These are phyloP conservation scores for Kondoa malvinella DNA, from an alignment of 768 basidiomycete genomes.

Conservation along the genomic window DNA sequence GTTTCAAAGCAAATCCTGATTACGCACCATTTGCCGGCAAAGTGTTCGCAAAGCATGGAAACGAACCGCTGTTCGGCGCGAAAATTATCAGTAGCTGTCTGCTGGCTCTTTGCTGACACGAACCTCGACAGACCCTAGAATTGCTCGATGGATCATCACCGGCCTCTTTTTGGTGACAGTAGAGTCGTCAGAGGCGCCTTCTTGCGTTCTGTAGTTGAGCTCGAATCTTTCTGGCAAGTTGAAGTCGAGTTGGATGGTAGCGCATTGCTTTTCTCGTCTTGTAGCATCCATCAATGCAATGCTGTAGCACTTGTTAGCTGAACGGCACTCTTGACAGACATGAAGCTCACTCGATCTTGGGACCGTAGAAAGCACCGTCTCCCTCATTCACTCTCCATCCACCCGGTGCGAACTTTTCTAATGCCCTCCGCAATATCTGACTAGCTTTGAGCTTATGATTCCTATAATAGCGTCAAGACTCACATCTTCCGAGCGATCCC, in stretches of 20 bases:
- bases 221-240: conserved; percentile 94
- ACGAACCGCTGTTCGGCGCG: conserved; percentile 48
- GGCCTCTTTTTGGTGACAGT: conserved; percentile 45
- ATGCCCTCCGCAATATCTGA: conserved; percentile 65
- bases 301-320: conserved; percentile 39
- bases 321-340: too few relatives aligned
- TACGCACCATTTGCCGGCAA: conserved; percentile 84
- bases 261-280: conserved; percentile 86
- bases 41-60: conserved; percentile 91
- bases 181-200: conserved; percentile 36
- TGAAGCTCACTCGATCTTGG: conserved; percentile 43
- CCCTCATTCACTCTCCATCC: conserved; percentile 87
- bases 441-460: background rate
- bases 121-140: conserved; percentile 68
- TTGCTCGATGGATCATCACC: conserved; percentile 96
- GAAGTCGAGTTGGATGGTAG: conserved; percentile 97
- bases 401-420: conserved; percentile 71
- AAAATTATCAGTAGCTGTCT: too few relatives aligned
- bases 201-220: conserved; percentile 63
- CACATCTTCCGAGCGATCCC: conserved; percentile 75
- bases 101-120: background rate
- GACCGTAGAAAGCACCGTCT: conserved; percentile 98
- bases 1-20: background rate
- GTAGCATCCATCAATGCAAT: conserved; percentile 89
- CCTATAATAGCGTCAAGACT: conserved; percentile 22